Percentiles rank a stretch among this genome's conserved stretches.
These are phyloP conservation scores for Stereum hirsutum DNA, from an alignment of 1,284 basidiomycete genomes.

Conservation along the genomic window DNA sequence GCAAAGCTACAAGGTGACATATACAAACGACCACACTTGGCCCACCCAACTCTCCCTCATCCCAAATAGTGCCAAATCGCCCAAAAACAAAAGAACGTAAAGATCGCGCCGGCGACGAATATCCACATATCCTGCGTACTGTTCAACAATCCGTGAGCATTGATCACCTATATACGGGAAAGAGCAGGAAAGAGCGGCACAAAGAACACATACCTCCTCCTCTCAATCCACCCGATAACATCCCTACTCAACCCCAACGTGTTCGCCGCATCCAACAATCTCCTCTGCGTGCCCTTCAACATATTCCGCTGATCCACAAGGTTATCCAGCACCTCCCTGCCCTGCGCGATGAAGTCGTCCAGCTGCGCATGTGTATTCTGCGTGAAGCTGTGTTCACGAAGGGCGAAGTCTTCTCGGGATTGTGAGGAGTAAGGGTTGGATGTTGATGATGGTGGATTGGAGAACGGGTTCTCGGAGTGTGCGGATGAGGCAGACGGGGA, in stretches of 20 bases:
- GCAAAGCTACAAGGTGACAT: no score
- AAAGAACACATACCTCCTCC: slow-evolving; percentile 57
- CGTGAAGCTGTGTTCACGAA: slow-evolving; percentile 83
- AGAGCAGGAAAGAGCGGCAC: not conserved
- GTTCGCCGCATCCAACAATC: slow-evolving; percentile 83
- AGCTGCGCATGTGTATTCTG: slow-evolving; percentile 72
- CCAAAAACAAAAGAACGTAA: slow-evolving; percentile 88
- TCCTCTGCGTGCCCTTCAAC: slow-evolving; percentile 83
- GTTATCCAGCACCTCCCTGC: slow-evolving; percentile 82
- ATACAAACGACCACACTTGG: no score
- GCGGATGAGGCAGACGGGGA: slow-evolving; percentile 13
- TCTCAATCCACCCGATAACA: slow-evolving; percentile 93
- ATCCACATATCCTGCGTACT: slow-evolving; percentile 93
- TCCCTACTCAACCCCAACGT: slow-evolving; percentile 86
- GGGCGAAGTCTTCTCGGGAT: slow-evolving; percentile 68
- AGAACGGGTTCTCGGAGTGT: slow-evolving; percentile 68
- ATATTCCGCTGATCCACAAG: slow-evolving; percentile 86
- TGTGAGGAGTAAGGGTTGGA: no score
- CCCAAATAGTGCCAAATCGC: slow-evolving; percentile 87
- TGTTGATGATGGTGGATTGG: slow-evolving; percentile 42
- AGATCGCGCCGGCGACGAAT: slow-evolving; percentile 73
- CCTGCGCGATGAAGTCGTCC: slow-evolving; percentile 88
- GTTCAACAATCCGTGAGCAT: no score
- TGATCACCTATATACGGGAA: not conserved
- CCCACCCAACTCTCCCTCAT: no score